These are phyloP conservation scores for Trypethelium eluteriae DNA, from an alignment of 495 filamentous ascomycete genomes.

Conservation along the genomic window DNA sequence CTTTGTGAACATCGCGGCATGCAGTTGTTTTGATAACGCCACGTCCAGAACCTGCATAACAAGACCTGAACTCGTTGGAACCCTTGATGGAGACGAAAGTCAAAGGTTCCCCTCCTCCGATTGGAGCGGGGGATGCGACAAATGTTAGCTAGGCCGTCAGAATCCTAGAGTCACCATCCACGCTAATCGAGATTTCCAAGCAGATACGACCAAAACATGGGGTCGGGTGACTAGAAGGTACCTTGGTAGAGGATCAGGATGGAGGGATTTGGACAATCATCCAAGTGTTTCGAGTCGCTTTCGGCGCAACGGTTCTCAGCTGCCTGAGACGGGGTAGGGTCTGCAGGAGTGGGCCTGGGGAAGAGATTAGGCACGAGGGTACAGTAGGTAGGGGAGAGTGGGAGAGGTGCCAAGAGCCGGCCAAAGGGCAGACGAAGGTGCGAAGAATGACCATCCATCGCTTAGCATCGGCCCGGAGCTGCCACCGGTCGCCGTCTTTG, in stretches of 20 bases:
- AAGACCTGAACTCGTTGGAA: neutral
- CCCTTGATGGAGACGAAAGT: neutral
- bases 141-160: neutral
- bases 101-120: neutral
- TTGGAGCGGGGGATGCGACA: neutral
- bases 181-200: neutral
- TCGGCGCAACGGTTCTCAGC: neutral
- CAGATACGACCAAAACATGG: neutral
- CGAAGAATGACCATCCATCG: neutral
- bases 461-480: neutral
- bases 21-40: conserved; percentile 2
- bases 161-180: neutral
- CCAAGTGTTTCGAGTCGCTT: neutral
- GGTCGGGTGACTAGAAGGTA: neutral
- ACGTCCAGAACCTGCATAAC: neutral
- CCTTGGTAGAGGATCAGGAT: no score
- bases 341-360: neutral
- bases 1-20: neutral
- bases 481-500: conserved; percentile 1
- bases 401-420: neutral
- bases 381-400: neutral
- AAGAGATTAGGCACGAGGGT: neutral
- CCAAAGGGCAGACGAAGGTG: neutral
- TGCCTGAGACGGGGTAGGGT: neutral
- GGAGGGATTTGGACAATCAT: neutral